phyloP scores from a whole-genome alignment of 768 basidiomycete species.

The Hypholoma fasciculare region DNA sequence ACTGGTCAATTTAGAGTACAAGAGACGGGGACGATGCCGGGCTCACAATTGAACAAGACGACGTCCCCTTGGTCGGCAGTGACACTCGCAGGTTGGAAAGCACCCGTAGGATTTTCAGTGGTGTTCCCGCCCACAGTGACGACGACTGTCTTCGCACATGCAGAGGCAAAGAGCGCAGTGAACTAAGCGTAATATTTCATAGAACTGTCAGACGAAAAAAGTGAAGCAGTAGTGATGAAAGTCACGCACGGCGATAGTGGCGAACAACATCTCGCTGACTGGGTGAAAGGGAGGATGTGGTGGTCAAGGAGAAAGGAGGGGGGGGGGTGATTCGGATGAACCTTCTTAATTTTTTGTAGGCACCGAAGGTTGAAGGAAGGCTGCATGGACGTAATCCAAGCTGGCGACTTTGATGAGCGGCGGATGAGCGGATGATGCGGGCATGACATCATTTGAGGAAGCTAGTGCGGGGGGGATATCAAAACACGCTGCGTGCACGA shows the following conservation, averaged over 20 bases:
- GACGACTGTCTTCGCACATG: constrained; percentile 38
- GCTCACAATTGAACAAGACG: constrained; percentile 56
- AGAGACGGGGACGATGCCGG: constrained; percentile 8
- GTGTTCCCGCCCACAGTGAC: constrained; percentile 49
- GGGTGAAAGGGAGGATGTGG: constrained; percentile 1
- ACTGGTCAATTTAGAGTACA: not conserved
- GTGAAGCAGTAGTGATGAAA: not conserved
- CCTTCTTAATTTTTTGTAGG: constrained; percentile 3
- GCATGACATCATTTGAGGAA: constrained; percentile 7
- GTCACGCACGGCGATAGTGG: constrained; percentile 10
- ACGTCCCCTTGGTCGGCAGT: constrained; percentile 45
- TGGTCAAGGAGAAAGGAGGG: constrained; percentile 5
- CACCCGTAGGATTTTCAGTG: constrained; percentile 38
- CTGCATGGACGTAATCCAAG: constrained; percentile 7
- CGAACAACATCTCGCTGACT: constrained; percentile 11
- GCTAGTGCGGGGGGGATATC: not conserved
- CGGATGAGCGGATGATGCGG: constrained; percentile 14
- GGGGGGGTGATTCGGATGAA: not conserved
- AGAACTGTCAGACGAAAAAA: not conserved
- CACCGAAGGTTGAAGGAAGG: not conserved
- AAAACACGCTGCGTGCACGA: not conserved
- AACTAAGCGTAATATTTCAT: constrained; percentile 7
- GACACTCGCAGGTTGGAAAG: constrained; percentile 49
- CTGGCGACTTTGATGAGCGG: constrained; percentile 8
- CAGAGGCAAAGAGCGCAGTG: constrained; percentile 18